Conservation (phyloP, 768 basidiomycete species). For the Agrocybe pediades region DNA sequence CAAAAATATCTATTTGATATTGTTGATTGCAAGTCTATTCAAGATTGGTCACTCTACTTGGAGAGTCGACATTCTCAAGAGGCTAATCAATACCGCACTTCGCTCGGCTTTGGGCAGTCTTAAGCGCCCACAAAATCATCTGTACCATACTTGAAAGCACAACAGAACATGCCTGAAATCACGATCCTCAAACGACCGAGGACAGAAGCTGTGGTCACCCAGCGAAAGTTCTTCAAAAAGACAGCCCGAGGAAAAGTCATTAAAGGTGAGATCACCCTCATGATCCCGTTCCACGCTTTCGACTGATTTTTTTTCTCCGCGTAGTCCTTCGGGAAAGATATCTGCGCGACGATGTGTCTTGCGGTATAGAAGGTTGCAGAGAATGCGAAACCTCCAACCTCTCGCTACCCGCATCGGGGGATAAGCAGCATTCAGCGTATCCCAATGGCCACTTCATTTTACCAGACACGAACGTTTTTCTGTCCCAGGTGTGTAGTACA, state of each 20-base stretch:
- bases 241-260: constrained; percentile 92
- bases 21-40: too few relatives aligned
- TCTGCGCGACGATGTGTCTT: constrained; percentile 87
- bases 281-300: not conserved
- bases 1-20: too few relatives aligned
- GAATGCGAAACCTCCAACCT: constrained; percentile 46
- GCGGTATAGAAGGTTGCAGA: constrained; percentile 75
- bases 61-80: too few relatives aligned
- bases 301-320: not conserved
- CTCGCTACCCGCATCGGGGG: constrained; percentile 62
- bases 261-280: constrained; percentile 61
- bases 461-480: constrained; percentile 94
- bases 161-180: constrained; percentile 55
- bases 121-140: not conserved
- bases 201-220: constrained; percentile 73
- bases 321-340: constrained; percentile 92
- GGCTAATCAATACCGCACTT: too few relatives aligned
- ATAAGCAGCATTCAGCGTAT: constrained; percentile 54
- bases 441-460: constrained; percentile 78
- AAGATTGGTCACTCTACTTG: not conserved
- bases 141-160: too few relatives aligned
- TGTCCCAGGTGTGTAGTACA: constrained; percentile 68
- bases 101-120: too few relatives aligned
- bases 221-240: constrained; percentile 95
- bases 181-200: constrained; percentile 72